A percentile compares a stretch with the other conserved stretches of the same genome.
phyloP scores from a whole-genome alignment of 352 stramenopile genomes.

The Globisporangium nunn region DNA sequence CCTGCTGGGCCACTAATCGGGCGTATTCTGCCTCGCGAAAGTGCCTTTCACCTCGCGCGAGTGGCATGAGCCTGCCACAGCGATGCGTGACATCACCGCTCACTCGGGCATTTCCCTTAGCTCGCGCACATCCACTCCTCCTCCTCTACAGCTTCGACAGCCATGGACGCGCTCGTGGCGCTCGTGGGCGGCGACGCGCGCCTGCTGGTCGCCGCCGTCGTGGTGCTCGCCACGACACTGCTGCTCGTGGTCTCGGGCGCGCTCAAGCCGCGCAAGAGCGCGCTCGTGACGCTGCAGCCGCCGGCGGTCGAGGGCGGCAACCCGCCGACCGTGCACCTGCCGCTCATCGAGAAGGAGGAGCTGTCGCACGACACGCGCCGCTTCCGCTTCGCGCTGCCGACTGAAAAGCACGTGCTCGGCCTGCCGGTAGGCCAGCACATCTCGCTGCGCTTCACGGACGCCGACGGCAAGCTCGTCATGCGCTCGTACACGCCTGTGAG shows the following conservation, averaged over 20 bases:
- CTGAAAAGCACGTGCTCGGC: slow-evolving; percentile 77
- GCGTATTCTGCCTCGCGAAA: not conserved
- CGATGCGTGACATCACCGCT: slow-evolving; percentile 4
- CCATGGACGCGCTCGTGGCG: slow-evolving; percentile 40
- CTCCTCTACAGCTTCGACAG: not conserved
- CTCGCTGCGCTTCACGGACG: slow-evolving; percentile 88
- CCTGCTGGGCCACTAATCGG: not conserved
- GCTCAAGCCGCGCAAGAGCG: slow-evolving; percentile 32
- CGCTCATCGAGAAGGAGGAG: slow-evolving; percentile 87
- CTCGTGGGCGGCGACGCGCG: slow-evolving; percentile 35
- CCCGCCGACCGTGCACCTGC: slow-evolving; percentile 47
- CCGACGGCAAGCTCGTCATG: slow-evolving; percentile 81
- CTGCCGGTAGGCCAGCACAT: slow-evolving; percentile 94
- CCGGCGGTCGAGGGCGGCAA: slow-evolving; percentile 23
- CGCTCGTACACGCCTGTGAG: slow-evolving; percentile 95
- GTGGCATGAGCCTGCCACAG: not conserved
- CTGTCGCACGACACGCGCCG: slow-evolving; percentile 91
- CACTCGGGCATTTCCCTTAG: not conserved
- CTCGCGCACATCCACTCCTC: too few species aligned
- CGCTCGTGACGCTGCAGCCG: slow-evolving; percentile 45
- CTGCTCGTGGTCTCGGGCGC: slow-evolving; percentile 27
- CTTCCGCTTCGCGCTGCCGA: slow-evolving; percentile 91
- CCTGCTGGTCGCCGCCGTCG: slow-evolving; percentile 35
- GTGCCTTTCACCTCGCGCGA: not conserved
- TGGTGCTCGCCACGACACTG: slow-evolving; percentile 44